These are phyloP conservation scores for Fusarium avenaceum DNA, from an alignment of 2,329 filamentous ascomycete species.

Conservation along the genomic window DNA sequence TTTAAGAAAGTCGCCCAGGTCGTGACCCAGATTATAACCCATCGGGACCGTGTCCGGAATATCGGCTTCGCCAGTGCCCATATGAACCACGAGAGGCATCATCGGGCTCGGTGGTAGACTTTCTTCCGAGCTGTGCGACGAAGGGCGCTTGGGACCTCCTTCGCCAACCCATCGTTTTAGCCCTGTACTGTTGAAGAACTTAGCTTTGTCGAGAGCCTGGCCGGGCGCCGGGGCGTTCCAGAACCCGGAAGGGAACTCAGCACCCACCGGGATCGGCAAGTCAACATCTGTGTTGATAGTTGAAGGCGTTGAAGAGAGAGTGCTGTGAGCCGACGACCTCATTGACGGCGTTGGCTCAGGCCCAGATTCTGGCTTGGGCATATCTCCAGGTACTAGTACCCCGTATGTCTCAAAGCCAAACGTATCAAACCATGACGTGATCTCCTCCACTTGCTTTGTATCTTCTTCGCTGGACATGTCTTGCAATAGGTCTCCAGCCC, in stretches of 20 bases:
- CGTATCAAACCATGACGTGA: constrained; percentile 65
- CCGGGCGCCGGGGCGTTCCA: constrained; percentile 50
- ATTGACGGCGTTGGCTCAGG: constrained; percentile 29
- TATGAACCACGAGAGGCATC: constrained; percentile 61
- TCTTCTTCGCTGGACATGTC: constrained; percentile 62
- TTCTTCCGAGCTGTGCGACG: constrained; percentile 45
- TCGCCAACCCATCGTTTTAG: constrained; percentile 57
- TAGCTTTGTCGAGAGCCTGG: constrained; percentile 49
- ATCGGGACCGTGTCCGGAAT: constrained; percentile 61
- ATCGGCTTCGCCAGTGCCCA: constrained; percentile 54
- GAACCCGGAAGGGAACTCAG: constrained; percentile 53
- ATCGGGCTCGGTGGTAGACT: constrained; percentile 66
- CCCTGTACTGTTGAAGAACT: constrained; percentile 51
- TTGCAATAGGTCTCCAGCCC: constrained; percentile 64
- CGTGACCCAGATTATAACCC: constrained; percentile 72
- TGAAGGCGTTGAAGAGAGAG: constrained; percentile 48
- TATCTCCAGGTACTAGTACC: constrained; percentile 52
- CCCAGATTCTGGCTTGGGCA: constrained; percentile 4
- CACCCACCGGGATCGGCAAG: constrained; percentile 56
- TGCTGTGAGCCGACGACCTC: constrained; percentile 45
- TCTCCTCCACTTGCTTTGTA: constrained; percentile 58
- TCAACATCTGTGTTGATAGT: constrained; percentile 53
- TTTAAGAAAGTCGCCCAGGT: constrained; percentile 69
- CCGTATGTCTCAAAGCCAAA: constrained; percentile 63
- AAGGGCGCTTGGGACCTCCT: constrained; percentile 51